Conservation (phyloP, 164 flowering plant genomes). For the Saururus chinensis region DNA sequence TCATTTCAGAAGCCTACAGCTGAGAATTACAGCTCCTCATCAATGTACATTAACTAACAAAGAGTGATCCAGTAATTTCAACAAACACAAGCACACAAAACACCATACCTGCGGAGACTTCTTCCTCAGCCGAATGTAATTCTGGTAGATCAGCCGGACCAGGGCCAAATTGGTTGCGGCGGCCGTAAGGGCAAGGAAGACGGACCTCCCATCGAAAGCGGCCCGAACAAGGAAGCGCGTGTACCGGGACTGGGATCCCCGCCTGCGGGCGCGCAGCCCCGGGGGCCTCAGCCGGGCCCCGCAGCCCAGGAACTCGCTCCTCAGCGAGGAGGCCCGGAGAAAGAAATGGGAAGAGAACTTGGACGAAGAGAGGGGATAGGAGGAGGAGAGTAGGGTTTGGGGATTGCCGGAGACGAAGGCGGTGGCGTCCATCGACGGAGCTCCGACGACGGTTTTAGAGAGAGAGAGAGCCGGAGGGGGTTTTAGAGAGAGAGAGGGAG, state of each 20-base stretch:
- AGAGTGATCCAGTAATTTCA: too few species aligned
- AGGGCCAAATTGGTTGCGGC: slow-evolving; percentile 27
- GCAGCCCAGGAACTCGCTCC: background rate
- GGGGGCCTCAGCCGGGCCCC: background rate
- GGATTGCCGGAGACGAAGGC: background rate
- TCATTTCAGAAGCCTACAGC: too few species aligned
- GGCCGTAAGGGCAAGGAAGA: slow-evolving; percentile 33
- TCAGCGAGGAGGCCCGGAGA: background rate
- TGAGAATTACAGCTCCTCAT: too few species aligned
- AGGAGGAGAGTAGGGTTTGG: background rate
- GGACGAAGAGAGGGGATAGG: background rate
- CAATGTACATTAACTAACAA: too few species aligned
- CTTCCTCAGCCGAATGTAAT: slow-evolving; percentile 13
- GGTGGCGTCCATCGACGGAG: background rate
- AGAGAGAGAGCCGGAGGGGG: too few species aligned
- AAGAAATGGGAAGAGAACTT: background rate
- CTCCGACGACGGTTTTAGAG: too few species aligned
- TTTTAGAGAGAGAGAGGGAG: too few species aligned
- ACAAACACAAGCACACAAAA: background rate
- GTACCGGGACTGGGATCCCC: slow-evolving; percentile 13
- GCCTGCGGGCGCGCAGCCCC: background rate
- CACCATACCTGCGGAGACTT: slow-evolving; percentile 13
- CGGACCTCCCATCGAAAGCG: slow-evolving; percentile 27
- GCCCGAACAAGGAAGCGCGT: slow-evolving; percentile 26
- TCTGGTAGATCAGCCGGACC: slow-evolving; percentile 15